Percentiles rank a stretch among this genome's conserved stretches.
Conservation (phyloP, 768 basidiomycete genomes). For the Phylloporus scabripes region DNA sequence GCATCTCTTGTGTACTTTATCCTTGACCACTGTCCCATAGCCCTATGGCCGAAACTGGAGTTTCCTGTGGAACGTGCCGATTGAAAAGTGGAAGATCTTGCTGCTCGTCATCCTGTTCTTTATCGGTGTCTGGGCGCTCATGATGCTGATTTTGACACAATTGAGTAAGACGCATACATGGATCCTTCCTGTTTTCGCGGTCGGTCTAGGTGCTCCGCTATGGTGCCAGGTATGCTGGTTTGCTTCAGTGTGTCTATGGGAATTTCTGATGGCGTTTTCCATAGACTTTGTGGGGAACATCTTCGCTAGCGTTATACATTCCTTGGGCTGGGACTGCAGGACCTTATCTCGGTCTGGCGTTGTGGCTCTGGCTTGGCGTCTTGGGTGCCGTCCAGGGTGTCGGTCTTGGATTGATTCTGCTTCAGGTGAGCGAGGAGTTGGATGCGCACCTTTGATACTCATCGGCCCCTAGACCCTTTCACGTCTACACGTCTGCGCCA, state of each 20-base stretch:
- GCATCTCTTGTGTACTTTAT: neutral
- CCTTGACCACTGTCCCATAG: slow-evolving; percentile 32
- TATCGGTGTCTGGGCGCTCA: slow-evolving; percentile 74
- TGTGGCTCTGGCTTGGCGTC: slow-evolving; percentile 96
- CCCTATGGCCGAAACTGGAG: slow-evolving; percentile 94
- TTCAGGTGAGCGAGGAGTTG: slow-evolving; percentile 41
- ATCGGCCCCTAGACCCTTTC: slow-evolving; percentile 59
- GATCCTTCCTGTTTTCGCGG: slow-evolving; percentile 91
- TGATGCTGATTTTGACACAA: slow-evolving; percentile 71
- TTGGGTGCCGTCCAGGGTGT: slow-evolving; percentile 93
- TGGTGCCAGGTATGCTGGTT: slow-evolving; percentile 80
- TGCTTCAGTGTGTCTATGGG: neutral
- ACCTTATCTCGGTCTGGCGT: slow-evolving; percentile 81
- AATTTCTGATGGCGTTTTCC: slow-evolving; percentile 5
- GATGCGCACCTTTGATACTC: neutral
- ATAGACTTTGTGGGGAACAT: slow-evolving; percentile 92
- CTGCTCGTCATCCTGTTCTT: slow-evolving; percentile 82
- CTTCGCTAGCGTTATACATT: slow-evolving; percentile 86
- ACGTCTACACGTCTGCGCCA: slow-evolving; percentile 90
- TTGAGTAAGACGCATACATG: slow-evolving; percentile 95
- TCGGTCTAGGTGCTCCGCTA: slow-evolving; percentile 87
- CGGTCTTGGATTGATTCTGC: slow-evolving; percentile 85
- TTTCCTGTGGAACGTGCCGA: slow-evolving; percentile 83
- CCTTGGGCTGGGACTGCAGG: slow-evolving; percentile 87
- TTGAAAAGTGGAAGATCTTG: slow-evolving; percentile 79